Evolutionary conservation across 495 filamentous ascomycete genomes (phyloP).

Genomic region (Annulohypoxylon bovei): DNA sequence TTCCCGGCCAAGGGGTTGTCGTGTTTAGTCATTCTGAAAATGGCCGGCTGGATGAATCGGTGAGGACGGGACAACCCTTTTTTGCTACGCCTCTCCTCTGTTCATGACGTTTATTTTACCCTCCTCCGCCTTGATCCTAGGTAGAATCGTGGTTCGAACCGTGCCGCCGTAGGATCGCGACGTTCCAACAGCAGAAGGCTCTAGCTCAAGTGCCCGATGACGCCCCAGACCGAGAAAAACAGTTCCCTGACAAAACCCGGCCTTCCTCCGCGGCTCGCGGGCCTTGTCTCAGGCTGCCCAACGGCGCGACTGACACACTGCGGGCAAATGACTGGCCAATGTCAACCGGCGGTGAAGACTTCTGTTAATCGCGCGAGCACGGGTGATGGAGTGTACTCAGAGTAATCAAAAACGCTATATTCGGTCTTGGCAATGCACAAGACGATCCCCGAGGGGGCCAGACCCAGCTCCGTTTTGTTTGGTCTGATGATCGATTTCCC

Average conservation of each 20-base stretch:
- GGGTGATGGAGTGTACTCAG: conserved; percentile 30
- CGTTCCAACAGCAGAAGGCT: conserved; percentile 11
- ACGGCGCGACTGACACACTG: conserved; percentile 32
- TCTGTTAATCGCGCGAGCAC: conserved; percentile 18
- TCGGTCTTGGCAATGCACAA: conserved; percentile 29
- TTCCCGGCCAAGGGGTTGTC: conserved; percentile 18
- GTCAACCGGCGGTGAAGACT: conserved; percentile 35
- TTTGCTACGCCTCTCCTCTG: background rate
- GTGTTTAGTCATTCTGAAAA: conserved; percentile 13
- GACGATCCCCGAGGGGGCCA: conserved; percentile 23
- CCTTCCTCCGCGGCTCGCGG: conserved; percentile 23
- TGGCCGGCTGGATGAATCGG: conserved; percentile 16
- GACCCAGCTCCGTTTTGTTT: conserved; percentile 19
- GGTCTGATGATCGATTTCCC: conserved; percentile 38
- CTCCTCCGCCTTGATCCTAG: background rate
- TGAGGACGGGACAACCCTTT: background rate
- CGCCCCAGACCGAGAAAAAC: background rate
- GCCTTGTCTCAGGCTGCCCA: conserved; percentile 28
- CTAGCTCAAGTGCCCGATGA: conserved; percentile 22
- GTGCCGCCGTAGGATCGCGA: conserved; percentile 31
- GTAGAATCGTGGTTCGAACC: conserved; percentile 1
- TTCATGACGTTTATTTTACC: conserved; percentile 10
- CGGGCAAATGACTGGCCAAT: conserved; percentile 12
- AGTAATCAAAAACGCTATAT: conserved; percentile 32
- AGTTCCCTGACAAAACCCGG: conserved; percentile 10